Base-by-base conservation (phyloP, 306 rosid genomes). In the Castanospermum australe region DNA sequence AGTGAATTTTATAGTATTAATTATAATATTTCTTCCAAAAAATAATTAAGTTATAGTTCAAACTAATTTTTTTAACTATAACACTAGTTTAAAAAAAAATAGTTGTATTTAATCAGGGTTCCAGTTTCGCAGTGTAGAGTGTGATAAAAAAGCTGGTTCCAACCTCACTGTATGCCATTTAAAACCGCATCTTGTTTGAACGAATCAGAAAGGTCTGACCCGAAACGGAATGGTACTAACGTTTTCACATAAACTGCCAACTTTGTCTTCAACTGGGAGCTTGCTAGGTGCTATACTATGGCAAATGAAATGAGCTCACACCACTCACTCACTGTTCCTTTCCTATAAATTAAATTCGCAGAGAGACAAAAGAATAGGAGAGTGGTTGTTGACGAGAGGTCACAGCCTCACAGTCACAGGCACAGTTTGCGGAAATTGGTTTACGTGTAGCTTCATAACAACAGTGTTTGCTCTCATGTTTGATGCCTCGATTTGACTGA, bases 381-480 rank as follows among this genome's bases (percentile, higher is more conserved):
- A 67, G 80, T 71, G 5, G 83, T 80, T 81, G 75, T 83, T 87
- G 84, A 82, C 41, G 78, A 83, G 81, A 74, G 72, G 80, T 83
- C 73, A 56, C 86, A 71, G n/a, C n/a, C n/a, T 35, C 41, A 10
- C 13, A 20, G 17, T 25, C 67, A 22, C 52, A 35, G 70, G 4
- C 7, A 69, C 70, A 79, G 82, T 75, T 81, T n/a, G n/a, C n/a
- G 71, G 81, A 57, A 82, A 83, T 66, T 75, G 76, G 78, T 71
- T 92, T 79, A 82, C 97, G 93, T 92, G 97, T 84, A 71, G 75
- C 61, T 84, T 71, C 44, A 44, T 81, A 56, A n/a, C n/a, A 87
- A 91, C 93, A 89, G 92, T 91, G 80, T 70, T 55, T 24, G 10
- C 61, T 71, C 66, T 84, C 81, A 81, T 83, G 81, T 83, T 76